Percentiles rank a stretch among this genome's conserved stretches.
Conservation (phyloP, 2,329 filamentous ascomycete genomes). For the Xylaria sp. region DNA sequence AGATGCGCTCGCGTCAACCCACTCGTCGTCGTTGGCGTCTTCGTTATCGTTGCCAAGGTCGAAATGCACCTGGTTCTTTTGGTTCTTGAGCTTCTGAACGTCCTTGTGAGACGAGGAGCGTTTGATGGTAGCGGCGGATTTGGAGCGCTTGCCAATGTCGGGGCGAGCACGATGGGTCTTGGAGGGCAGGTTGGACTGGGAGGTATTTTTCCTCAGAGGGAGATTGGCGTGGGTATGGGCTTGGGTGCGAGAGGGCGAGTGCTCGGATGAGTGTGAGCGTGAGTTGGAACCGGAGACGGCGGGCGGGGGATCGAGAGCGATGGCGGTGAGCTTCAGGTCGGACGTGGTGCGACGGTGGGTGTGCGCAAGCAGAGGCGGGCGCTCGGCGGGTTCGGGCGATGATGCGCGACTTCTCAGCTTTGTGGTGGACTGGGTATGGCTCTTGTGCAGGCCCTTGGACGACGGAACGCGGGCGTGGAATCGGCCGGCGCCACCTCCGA, state of each 20-base stretch:
- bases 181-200: conserved; percentile 56
- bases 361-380: conserved; percentile 49
- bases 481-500: conserved; percentile 59
- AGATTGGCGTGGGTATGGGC: conserved; percentile 50
- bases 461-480: conserved; percentile 65
- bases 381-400: conserved; percentile 58
- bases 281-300: neutral
- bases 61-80: conserved; percentile 69
- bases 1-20: conserved; percentile 74
- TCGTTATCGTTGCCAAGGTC: conserved; percentile 67
- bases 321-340: conserved; percentile 62
- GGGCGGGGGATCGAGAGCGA: conserved; percentile 44
- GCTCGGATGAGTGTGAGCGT: too few relatives aligned
- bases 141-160: conserved; percentile 64
- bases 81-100: conserved; percentile 57
- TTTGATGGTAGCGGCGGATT: conserved; percentile 64
- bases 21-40: conserved; percentile 71
- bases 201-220: conserved; percentile 62
- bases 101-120: conserved; percentile 63
- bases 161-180: conserved; percentile 71
- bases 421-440: conserved; percentile 49
- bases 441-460: conserved; percentile 62
- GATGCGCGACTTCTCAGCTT: conserved; percentile 59
- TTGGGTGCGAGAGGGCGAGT: conserved; percentile 7
- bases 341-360: conserved; percentile 62